Conservation (phyloP, 495 filamentous ascomycete species). For the Haplographium delicatum region DNA sequence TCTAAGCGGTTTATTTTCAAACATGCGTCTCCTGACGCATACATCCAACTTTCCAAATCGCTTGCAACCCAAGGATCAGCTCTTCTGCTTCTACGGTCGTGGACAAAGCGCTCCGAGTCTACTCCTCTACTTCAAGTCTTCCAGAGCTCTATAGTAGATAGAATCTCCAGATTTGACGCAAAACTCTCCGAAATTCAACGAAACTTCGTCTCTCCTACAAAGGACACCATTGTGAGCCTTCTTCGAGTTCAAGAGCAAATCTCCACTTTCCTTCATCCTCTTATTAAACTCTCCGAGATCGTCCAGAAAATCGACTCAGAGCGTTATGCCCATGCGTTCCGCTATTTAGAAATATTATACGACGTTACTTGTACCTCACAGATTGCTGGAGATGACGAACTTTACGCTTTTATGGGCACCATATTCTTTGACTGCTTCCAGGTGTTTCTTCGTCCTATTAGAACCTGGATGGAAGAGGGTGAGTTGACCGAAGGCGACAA, state of each 20-base stretch:
- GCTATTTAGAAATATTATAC: conserved; percentile 64
- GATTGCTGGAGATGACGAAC: conserved; percentile 53
- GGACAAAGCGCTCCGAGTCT: conserved; percentile 26
- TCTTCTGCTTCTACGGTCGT: conserved; percentile 15
- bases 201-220: conserved; percentile 35
- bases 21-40: conserved; percentile 28
- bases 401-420: conserved; percentile 54
- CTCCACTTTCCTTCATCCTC: conserved; percentile 42
- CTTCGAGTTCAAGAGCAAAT: conserved; percentile 59
- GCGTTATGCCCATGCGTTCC: conserved; percentile 24
- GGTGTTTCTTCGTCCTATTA: conserved; percentile 74
- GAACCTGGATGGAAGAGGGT: conserved; percentile 81
- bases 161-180: conserved; percentile 39
- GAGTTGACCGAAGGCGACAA: conserved; percentile 56
- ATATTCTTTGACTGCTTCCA: conserved; percentile 82
- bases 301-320: conserved; percentile 28
- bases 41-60: conserved; percentile 25
- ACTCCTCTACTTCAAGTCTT: conserved; percentile 47
- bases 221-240: conserved; percentile 49
- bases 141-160: conserved; percentile 36
- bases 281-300: conserved; percentile 48
- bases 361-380: conserved; percentile 63
- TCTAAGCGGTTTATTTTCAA: conserved; percentile 26
- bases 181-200: conserved; percentile 40
- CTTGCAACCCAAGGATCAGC: conserved; percentile 30